Evolutionary conservation across 345 rosid genomes (phyloP).

Genomic region (Barbarea vulgaris): DNA sequence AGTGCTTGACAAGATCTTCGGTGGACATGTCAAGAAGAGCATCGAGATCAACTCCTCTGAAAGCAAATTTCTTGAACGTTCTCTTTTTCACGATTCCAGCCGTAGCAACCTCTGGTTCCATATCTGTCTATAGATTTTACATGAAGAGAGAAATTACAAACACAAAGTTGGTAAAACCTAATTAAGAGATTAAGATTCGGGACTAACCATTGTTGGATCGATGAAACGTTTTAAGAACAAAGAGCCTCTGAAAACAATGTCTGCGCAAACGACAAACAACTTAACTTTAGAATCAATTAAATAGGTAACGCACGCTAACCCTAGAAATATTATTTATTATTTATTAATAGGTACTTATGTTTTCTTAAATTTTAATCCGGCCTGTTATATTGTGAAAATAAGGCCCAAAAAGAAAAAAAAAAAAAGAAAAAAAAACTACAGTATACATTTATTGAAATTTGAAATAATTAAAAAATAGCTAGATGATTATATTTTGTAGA

Average conservation of each 20-base stretch:
- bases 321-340: not conserved
- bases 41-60: conserved; percentile 77
- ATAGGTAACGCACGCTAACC: not conserved
- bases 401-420: not conserved
- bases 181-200: not conserved
- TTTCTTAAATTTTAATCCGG: not conserved
- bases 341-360: not conserved
- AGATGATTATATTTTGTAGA: no score
- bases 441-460: not conserved
- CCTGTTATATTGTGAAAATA: not conserved
- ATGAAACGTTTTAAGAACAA: not conserved
- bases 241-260: not conserved
- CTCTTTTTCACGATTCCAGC: conserved; percentile 64
- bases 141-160: not conserved
- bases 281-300: not conserved
- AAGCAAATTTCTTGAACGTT: conserved; percentile 76
- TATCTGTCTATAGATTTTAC: conserved; percentile 46
- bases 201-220: conserved; percentile 20
- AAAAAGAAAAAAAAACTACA: not conserved
- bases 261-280: conserved; percentile 28
- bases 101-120: conserved; percentile 44
- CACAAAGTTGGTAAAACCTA: not conserved
- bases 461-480: no score
- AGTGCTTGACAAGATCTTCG: conserved; percentile 72
- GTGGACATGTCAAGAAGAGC: conserved; percentile 73